These are phyloP conservation scores for Pseudogymnoascus sp. DNA, from an alignment of 2,329 filamentous ascomycete species.

Conservation along the genomic window DNA sequence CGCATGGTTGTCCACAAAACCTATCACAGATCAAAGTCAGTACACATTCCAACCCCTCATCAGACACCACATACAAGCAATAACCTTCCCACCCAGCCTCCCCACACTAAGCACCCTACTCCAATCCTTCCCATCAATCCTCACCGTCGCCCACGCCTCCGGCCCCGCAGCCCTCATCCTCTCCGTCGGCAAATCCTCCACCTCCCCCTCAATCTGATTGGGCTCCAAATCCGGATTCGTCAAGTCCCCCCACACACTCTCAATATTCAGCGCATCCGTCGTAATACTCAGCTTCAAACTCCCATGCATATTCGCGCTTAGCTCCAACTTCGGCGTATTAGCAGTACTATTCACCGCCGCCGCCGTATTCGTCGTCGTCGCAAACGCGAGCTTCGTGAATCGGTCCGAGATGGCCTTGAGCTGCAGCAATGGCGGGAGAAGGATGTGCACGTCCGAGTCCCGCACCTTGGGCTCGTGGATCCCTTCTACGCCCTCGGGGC, in stretches of 20 bases:
- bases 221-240: conserved; percentile 84
- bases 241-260: conserved; percentile 76
- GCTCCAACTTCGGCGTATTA: conserved; percentile 61
- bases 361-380: conserved; percentile 26
- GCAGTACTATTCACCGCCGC: conserved; percentile 19
- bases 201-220: conserved; percentile 57
- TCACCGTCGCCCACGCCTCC: conserved; percentile 78
- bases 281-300: conserved; percentile 69
- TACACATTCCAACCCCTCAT: conserved; percentile 11
- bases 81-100: conserved; percentile 77
- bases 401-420: conserved; percentile 91
- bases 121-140: conserved; percentile 92
- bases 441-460: conserved; percentile 90
- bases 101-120: conserved; percentile 89
- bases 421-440: conserved; percentile 76
- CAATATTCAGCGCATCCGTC: conserved; percentile 78
- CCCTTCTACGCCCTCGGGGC: conserved; percentile 76
- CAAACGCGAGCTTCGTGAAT: conserved; percentile 75
- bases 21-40: conserved; percentile 26
- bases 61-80: conserved; percentile 59
- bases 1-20: conserved; percentile 70
- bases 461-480: conserved; percentile 86
- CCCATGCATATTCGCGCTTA: conserved; percentile 93
- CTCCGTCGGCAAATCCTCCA: conserved; percentile 65
- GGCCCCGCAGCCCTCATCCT: conserved; percentile 68